These are phyloP conservation scores for Sphagnum fallax DNA, from an alignment of 228 moss, liverwort and hornwort genomes.

Conservation along the genomic window DNA sequence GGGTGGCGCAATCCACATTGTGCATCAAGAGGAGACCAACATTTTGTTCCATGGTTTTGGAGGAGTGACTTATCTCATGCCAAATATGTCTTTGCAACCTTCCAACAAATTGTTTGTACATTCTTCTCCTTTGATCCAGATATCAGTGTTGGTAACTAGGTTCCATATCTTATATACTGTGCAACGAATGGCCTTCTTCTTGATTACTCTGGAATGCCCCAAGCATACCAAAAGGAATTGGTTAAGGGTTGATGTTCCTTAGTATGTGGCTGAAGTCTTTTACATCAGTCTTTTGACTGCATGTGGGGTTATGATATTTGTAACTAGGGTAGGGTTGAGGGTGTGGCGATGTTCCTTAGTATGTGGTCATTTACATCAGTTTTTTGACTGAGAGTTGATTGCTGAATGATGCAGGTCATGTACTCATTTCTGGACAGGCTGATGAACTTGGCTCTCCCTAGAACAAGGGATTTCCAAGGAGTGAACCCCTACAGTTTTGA, in stretches of 20 bases:
- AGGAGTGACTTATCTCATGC: too few relatives aligned
- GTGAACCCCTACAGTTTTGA: slow-evolving; percentile 94
- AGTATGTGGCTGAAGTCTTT: neutral
- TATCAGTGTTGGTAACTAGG: too few relatives aligned
- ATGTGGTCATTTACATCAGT: neutral
- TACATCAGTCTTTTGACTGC: neutral
- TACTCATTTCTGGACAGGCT: slow-evolving; percentile 88
- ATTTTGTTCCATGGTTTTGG: too few relatives aligned
- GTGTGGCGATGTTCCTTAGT: neutral
- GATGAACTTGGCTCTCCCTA: slow-evolving; percentile 79
- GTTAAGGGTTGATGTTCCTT: neutral
- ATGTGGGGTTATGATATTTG: neutral
- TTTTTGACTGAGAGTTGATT: neutral
- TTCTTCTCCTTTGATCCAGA: too few relatives aligned
- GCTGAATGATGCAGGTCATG: slow-evolving; percentile 51
- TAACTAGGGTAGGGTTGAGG: neutral
- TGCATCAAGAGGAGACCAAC: too few relatives aligned
- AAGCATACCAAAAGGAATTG: neutral
- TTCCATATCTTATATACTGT: too few relatives aligned
- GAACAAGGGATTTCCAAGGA: slow-evolving; percentile 92
- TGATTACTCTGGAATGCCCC: neutral
- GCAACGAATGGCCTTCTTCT: too few relatives aligned
- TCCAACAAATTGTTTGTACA: too few relatives aligned
- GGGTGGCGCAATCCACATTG: too few relatives aligned
- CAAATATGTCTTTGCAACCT: too few relatives aligned